Conservation (phyloP, 2,329 filamentous ascomycete genomes). For the Fusarium torreyae region DNA sequence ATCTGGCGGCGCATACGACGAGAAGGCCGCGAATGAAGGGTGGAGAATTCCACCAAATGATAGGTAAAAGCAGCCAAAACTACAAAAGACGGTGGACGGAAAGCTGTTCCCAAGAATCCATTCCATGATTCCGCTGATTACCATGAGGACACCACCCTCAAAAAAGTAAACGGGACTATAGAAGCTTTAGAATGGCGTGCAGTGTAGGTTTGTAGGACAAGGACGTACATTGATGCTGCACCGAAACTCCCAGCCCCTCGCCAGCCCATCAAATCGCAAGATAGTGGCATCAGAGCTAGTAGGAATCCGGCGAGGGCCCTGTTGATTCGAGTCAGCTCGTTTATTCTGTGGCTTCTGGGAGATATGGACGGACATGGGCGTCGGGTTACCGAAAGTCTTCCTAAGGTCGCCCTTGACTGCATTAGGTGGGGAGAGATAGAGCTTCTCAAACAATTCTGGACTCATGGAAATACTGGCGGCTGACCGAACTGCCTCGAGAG, state of each 20-base stretch:
- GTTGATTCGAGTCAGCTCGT: neutral
- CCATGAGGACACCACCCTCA: conserved; percentile 66
- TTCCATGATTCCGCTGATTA: conserved; percentile 66
- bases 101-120: conserved; percentile 72
- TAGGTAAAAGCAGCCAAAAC: conserved; percentile 69
- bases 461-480: conserved; percentile 62
- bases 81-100: conserved; percentile 69
- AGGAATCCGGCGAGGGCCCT: conserved; percentile 67
- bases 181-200: neutral
- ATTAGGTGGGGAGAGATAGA: conserved; percentile 69
- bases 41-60: conserved; percentile 66
- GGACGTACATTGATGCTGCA: conserved; percentile 61
- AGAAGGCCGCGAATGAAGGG: conserved; percentile 66
- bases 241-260: conserved; percentile 63
- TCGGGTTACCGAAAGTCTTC: conserved; percentile 71
- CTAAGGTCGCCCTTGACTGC: conserved; percentile 66
- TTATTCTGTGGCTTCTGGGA: no score
- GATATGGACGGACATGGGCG: conserved; percentile 63
- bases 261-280: conserved; percentile 67
- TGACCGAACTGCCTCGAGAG: conserved; percentile 36
- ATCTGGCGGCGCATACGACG: conserved; percentile 56
- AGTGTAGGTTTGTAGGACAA: neutral
- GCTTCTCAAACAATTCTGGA: conserved; percentile 73
- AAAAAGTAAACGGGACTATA: conserved; percentile 63
- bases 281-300: conserved; percentile 62